Evolutionary conservation across 805 yeast species (phyloP).

Genomic region (Jamesozyma rosinii): DNA sequence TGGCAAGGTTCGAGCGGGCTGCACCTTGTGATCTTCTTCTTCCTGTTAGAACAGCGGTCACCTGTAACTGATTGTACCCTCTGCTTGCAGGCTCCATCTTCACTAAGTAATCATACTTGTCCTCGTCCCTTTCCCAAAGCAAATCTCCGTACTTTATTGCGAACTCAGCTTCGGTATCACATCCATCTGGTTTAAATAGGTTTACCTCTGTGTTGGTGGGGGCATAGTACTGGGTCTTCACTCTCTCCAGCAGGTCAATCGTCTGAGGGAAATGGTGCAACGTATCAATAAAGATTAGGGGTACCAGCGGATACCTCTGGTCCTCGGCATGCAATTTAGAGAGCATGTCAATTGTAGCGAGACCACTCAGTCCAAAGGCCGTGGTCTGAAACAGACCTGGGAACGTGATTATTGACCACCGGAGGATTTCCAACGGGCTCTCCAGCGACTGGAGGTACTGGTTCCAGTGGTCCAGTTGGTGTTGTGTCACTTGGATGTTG

Average conservation of each 20-base stretch:
- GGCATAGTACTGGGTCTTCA: slow-evolving; percentile 44
- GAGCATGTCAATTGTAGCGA: slow-evolving; percentile 79
- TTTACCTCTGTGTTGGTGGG: slow-evolving; percentile 37
- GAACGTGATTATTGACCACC: slow-evolving; percentile 78
- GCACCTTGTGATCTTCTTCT: slow-evolving; percentile 88
- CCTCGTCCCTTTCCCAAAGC: slow-evolving; percentile 78
- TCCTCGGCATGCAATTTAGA: slow-evolving; percentile 37
- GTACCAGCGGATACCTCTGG: slow-evolving; percentile 32
- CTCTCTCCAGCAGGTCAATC: slow-evolving; percentile 52
- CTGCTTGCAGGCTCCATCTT: slow-evolving; percentile 90
- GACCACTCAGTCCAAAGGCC: slow-evolving; percentile 89
- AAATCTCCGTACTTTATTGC: slow-evolving; percentile 57
- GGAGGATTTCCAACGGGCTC: slow-evolving; percentile 61
- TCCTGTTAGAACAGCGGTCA: slow-evolving; percentile 86
- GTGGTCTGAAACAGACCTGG: slow-evolving; percentile 84
- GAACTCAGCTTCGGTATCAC: slow-evolving; percentile 53
- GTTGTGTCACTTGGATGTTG: slow-evolving; percentile 34
- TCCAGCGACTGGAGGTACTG: slow-evolving; percentile 39
- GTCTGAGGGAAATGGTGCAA: slow-evolving; percentile 95
- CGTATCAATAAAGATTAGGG: slow-evolving; percentile 81
- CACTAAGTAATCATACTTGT: slow-evolving; percentile 71
- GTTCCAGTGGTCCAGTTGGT: slow-evolving; percentile 61
- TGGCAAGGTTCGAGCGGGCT: slow-evolving; percentile 58
- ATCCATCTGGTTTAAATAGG: slow-evolving; percentile 57
- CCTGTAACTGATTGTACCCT: slow-evolving; percentile 63